Base-by-base conservation (phyloP, 1,139 yeast species). In the Geotrichum citri-aurantii region DNA sequence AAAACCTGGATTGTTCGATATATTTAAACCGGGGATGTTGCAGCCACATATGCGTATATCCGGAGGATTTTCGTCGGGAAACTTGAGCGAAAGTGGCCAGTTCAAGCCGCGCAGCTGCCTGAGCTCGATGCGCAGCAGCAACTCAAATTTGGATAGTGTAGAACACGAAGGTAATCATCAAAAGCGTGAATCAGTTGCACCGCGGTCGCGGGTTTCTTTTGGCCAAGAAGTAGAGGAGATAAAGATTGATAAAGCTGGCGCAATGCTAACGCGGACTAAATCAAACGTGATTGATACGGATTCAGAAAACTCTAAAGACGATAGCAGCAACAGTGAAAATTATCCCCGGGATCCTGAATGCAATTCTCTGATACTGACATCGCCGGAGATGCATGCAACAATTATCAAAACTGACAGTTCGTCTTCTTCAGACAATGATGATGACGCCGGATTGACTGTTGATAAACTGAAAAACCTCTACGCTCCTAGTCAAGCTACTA, bases 381-480 rank as follows among this genome's bases (percentile, higher is more conserved):
- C 44, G 44, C 44, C 44, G 17, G 44, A 37, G 21, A n/a, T n/a
- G 1, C 17, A 4, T 7, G 14, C 44, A n/a, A n/a, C 44, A 10
- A n/a, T 17, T n/a, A 14, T n/a, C 44, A 40, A 33, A 4, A 7
- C 4, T 14, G 37, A 40, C 11, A 40, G n/a, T 17, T 40, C 37
- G 3, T 23, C 23, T 5, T 23, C 29, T 5, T 31, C 33, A 17
- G 10, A 29, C 44, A 14, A 23, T 52, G 49, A 27, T 8, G 50
- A 42, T n/a, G 44, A 17, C n/a, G 46, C 24, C n/a, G 54, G 47
- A 3, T 27, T 53, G 11, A 31, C 52, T 21, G 14, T 52, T 17
- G 56, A 56, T 1, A 17, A 48, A 27, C n/a, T 52, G 31, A 52
- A 56, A 24, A 14, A 7, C 8, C 50, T 52, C 6, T 56, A 56